Evolutionary conservation across 129 eudicot genomes (phyloP), one percentile per base, ranked within the genome.

Genomic region (Cynara cardunculus): DNA sequence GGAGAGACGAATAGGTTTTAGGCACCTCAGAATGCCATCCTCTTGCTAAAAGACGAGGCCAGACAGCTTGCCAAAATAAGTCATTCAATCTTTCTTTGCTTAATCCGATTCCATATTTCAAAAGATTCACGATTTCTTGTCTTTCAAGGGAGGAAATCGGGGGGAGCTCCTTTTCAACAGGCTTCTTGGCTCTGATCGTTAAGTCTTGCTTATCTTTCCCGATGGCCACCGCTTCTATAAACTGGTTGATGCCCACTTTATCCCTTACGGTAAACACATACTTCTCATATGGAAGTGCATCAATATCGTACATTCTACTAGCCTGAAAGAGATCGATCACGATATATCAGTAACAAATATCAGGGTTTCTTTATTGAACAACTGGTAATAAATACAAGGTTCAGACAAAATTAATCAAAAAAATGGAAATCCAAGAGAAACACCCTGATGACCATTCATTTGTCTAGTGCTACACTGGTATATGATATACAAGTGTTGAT

Each of bases 1-100:
- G 72, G 25, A 27, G 49, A 39, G 27, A n/a, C n/a, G n/a, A 28
- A 25, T 71, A 78, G 73, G 44, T 82, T 59, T 30, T 71, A 3
- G 90, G 87, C 49, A 72, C 71, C 85, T 87, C 87, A 7, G 85
- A 80, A 73, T 81, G 87, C 90, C 90, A 87, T 11, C 90, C 90
- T 76, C 81, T 87, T 49, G 80, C 87, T 73, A 84, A 75, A 27
- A 87, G 80, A 18, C 87, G 87, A 12, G 90, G 90, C 90, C 90
- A 87, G 27, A 87, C 85, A 3, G 85, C 90, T 72, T 84, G 84
- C 90, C 90, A 87, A 61, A 87, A 87, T 16, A 87, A 73, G 64
- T 84, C 90, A 27, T 53, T 61, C 28, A 85, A 78, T 25, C 85
- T 75, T 35, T 87, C 83, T 84, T 83, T 84, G 72, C 90, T 87